A percentile compares a stretch with the other conserved stretches of the same genome.
Evolutionary conservation across 208 protist species (phyloP).

Genomic region (Trypanosoma lewisi): DNA sequence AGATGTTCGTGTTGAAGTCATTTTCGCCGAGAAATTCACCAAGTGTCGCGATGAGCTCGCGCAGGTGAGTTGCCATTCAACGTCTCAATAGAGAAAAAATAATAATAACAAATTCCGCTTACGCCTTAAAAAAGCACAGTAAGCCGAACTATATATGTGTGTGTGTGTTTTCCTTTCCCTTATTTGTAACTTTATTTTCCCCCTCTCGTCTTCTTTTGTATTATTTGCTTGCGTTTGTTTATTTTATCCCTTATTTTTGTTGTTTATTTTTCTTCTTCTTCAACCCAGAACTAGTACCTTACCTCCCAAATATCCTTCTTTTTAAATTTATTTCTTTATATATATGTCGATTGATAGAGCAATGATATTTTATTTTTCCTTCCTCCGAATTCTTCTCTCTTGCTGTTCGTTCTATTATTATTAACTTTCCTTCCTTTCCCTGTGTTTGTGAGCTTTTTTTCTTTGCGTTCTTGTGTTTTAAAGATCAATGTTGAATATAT

Average conservation of each 20-base stretch:
- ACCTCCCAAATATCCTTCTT: no score
- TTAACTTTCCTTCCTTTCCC: not conserved
- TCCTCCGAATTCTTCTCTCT: not conserved
- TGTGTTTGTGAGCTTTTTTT: not conserved
- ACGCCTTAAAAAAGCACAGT: not conserved
- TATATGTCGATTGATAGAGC: no score
- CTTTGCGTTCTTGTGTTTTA: not conserved
- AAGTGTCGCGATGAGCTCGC: slow-evolving; percentile 47
- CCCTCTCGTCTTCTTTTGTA: no score
- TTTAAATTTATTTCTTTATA: no score
- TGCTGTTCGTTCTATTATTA: not conserved
- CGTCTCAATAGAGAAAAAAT: not conserved
- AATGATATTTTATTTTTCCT: not conserved
- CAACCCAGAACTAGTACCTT: no score
- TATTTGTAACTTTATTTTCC: no score
- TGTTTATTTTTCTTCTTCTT: no score
- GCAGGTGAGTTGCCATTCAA: slow-evolving; percentile 60
- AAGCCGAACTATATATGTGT: not conserved
- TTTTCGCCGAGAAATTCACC: slow-evolving; percentile 36
- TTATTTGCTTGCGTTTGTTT: no score
- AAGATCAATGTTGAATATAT: not conserved
- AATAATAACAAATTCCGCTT: not conserved
- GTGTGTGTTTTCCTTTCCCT: no score
- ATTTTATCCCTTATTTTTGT: no score
- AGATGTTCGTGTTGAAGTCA: slow-evolving; percentile 50